phyloP scores from a whole-genome alignment of 495 filamentous ascomycete genomes.

The Xylaria bambusicola region DNA sequence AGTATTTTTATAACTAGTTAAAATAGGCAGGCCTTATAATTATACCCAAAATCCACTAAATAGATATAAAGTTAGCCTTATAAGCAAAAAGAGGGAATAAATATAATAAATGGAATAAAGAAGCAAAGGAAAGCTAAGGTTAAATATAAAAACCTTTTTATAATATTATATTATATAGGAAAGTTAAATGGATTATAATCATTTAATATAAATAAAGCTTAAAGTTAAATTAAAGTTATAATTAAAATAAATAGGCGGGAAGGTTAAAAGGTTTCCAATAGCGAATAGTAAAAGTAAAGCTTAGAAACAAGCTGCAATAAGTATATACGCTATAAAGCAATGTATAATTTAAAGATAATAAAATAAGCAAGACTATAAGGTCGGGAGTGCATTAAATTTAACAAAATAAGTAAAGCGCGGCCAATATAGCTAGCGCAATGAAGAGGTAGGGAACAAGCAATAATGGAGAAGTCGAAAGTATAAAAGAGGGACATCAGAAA shows the following conservation, averaged over 20 bases:
- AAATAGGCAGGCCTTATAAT: background rate
- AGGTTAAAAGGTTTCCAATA: slow-evolving; percentile 15
- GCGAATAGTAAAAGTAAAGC: slow-evolving; percentile 13
- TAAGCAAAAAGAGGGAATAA: background rate
- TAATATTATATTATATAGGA: background rate
- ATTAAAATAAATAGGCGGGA: slow-evolving; percentile 12
- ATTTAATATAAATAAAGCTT: slow-evolving; percentile 4
- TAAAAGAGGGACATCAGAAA: slow-evolving; percentile 20
- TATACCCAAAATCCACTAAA: background rate
- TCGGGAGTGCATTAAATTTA: background rate
- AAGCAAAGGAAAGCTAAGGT: background rate
- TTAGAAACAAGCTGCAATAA: slow-evolving; percentile 18
- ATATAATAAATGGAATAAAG: background rate
- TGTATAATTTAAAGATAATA: background rate
- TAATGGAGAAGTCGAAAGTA: slow-evolving; percentile 22
- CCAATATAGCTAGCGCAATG: slow-evolving; percentile 9
- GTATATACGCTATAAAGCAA: background rate
- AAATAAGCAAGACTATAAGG: background rate
- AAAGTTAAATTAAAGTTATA: slow-evolving; percentile 14
- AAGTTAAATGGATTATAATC: background rate
- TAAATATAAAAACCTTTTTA: background rate
- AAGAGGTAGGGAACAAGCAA: slow-evolving; percentile 18
- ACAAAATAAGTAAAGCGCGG: slow-evolving; percentile 19
- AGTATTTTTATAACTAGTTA: background rate
- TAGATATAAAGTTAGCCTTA: background rate